Conservation (phyloP, 306 rosid species). For the Acacia acuminata region DNA sequence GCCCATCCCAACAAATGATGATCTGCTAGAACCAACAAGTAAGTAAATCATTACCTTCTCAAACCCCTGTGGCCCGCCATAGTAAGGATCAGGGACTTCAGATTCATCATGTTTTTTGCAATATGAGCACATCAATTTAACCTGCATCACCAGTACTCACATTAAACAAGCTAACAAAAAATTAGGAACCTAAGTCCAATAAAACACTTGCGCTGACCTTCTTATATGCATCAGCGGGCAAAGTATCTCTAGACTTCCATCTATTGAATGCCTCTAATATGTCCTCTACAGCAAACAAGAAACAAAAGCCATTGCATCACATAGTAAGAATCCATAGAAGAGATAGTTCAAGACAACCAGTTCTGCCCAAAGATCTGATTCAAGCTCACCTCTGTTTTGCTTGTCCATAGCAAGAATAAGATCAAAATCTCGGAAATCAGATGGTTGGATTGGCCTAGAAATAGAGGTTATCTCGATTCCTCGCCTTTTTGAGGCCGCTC, state of each 20-base stretch:
- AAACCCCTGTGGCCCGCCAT: slow-evolving; percentile 86
- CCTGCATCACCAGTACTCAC: slow-evolving; percentile 46
- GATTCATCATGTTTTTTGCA: slow-evolving; percentile 75
- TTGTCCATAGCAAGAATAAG: slow-evolving; percentile 92
- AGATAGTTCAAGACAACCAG: slow-evolving; percentile 1
- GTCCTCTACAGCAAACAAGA: slow-evolving; percentile 61
- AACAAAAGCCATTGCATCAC: slow-evolving; percentile 6
- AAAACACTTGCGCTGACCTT: slow-evolving; percentile 46
- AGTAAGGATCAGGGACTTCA: slow-evolving; percentile 95
- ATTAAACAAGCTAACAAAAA: slow-evolving; percentile 6
- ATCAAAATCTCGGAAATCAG: slow-evolving; percentile 86
- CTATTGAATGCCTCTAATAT: slow-evolving; percentile 65
- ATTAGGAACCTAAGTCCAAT: neutral
- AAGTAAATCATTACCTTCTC: slow-evolving; percentile 67
- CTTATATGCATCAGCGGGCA: slow-evolving; percentile 75
- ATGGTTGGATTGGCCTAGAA: slow-evolving; percentile 76
- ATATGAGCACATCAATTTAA: slow-evolving; percentile 87
- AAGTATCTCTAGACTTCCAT: slow-evolving; percentile 62
- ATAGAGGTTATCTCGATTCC: slow-evolving; percentile 79
- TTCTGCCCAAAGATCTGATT: slow-evolving; percentile 3
- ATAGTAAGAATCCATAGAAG: slow-evolving; percentile 6
- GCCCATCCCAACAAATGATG: slow-evolving; percentile 1
- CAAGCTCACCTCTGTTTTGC: slow-evolving; percentile 61
- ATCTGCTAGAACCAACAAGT: slow-evolving; percentile 10
- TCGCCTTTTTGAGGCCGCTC: slow-evolving; percentile 82